phyloP scores from a whole-genome alignment of 495 filamentous ascomycete species.

The Aspergillus cristatus region DNA sequence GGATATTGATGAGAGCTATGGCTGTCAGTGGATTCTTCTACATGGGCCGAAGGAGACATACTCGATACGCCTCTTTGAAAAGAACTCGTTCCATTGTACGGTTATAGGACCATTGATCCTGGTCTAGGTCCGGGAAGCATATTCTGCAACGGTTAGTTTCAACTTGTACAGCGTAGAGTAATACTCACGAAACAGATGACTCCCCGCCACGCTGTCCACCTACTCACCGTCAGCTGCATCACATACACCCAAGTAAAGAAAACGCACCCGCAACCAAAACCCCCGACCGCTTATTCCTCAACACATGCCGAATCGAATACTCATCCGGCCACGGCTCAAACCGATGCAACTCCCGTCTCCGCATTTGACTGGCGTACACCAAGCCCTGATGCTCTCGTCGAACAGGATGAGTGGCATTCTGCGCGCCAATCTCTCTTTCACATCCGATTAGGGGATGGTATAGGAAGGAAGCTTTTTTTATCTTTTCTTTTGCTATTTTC shows the following conservation, averaged over 20 bases:
- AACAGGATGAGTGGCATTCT: slow-evolving; percentile 4
- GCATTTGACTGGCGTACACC: slow-evolving; percentile 26
- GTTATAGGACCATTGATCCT: slow-evolving; percentile 26
- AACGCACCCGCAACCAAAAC: slow-evolving; percentile 30
- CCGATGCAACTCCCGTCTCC: slow-evolving; percentile 20
- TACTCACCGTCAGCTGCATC: slow-evolving; percentile 10
- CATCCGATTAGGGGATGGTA: slow-evolving; percentile 19
- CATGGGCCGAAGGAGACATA: slow-evolving; percentile 5
- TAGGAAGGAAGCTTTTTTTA: slow-evolving; percentile 21
- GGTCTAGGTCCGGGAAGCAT: slow-evolving; percentile 29
- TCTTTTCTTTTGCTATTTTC: slow-evolving; percentile 24
- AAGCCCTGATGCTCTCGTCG: slow-evolving; percentile 19
- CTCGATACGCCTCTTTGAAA: slow-evolving; percentile 27
- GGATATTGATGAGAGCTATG: slow-evolving; percentile 31
- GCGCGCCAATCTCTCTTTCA: slow-evolving; percentile 20
- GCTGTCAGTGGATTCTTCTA: slow-evolving; percentile 2
- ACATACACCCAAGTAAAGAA: neutral
- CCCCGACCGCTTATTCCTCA: slow-evolving; percentile 28
- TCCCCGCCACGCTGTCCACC: slow-evolving; percentile 23
- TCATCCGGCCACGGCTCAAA: slow-evolving; percentile 26
- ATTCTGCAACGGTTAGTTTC: slow-evolving; percentile 13
- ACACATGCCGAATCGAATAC: slow-evolving; percentile 25
- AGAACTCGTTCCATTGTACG: slow-evolving; percentile 29
- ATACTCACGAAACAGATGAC: slow-evolving; percentile 29
- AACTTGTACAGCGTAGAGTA: neutral